phyloP scores from a whole-genome alignment of 805 yeast species.

The Metschnikowia peoriensis region DNA sequence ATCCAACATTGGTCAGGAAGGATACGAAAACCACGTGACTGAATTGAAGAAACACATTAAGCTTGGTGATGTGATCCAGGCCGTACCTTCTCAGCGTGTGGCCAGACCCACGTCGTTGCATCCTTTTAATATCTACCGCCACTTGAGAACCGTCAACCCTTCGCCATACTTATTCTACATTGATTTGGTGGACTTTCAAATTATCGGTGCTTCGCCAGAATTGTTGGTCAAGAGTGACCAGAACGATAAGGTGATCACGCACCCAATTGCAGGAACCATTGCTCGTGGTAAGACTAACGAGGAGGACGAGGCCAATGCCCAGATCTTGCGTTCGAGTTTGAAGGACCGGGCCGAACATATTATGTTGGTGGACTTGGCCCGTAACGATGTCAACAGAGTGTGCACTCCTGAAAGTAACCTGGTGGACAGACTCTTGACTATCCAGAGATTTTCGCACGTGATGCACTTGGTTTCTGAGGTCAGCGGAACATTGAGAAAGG shows the following conservation, averaged over 20 bases:
- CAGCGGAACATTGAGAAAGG: constrained; percentile 82
- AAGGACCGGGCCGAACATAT: constrained; percentile 98
- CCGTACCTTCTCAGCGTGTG: constrained; percentile 96
- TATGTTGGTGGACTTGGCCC: constrained; percentile 96
- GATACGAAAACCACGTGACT: constrained; percentile 82
- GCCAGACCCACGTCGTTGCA: constrained; percentile 93
- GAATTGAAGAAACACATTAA: constrained; percentile 75
- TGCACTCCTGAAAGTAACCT: constrained; percentile 81
- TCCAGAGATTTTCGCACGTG: constrained; percentile 94
- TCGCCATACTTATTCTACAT: constrained; percentile 95
- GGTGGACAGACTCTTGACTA: constrained; percentile 85
- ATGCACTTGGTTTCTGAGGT: constrained; percentile 96
- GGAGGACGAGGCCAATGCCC: constrained; percentile 86
- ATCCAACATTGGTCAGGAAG: constrained; percentile 91
- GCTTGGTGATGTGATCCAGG: constrained; percentile 94
- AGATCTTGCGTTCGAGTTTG: constrained; percentile 64
- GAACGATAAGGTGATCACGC: constrained; percentile 77
- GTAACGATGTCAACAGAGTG: constrained; percentile 94
- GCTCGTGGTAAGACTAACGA: constrained; percentile 85
- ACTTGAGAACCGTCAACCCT: constrained; percentile 92
- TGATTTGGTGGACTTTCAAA: constrained; percentile 87
- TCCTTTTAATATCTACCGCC: constrained; percentile 95
- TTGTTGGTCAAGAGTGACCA: constrained; percentile 77
- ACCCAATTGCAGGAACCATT: constrained; percentile 98
- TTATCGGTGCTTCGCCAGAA: constrained; percentile 98